These are phyloP conservation scores for Microsporum canis DNA, from an alignment of 2,329 filamentous ascomycete species.

Conservation along the genomic window DNA sequence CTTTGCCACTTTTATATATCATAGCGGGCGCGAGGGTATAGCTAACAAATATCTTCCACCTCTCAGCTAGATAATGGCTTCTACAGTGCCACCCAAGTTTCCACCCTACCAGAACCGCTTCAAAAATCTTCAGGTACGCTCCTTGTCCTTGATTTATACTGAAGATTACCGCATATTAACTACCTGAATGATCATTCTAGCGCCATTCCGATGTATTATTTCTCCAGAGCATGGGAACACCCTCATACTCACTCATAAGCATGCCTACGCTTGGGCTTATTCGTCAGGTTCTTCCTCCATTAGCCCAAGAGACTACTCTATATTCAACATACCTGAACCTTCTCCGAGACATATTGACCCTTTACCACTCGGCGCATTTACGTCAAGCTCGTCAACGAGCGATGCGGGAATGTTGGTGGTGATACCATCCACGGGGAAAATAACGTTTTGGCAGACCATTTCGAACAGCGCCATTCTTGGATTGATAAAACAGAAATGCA, in stretches of 20 bases:
- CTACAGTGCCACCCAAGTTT: conserved; percentile 75
- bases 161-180: conserved; percentile 1
- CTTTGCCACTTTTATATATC: not conserved
- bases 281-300: conserved; percentile 32
- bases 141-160: not conserved
- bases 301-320: conserved; percentile 42
- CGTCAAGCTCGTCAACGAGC: conserved; percentile 64
- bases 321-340: conserved; percentile 65
- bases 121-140: conserved; percentile 54
- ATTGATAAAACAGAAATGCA: conserved; percentile 69
- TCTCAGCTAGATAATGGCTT: conserved; percentile 69
- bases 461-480: conserved; percentile 76
- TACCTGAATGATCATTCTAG: conserved; percentile 31
- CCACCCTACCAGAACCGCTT: conserved; percentile 67
- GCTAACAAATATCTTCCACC: conserved; percentile 9
- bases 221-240: conserved; percentile 59
- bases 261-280: conserved; percentile 88
- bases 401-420: conserved; percentile 81
- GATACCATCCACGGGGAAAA: conserved; percentile 69
- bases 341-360: conserved; percentile 52
- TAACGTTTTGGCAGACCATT: conserved; percentile 93
- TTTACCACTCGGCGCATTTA: conserved; percentile 70
- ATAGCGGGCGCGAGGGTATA: not conserved
- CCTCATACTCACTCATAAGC: conserved; percentile 65
- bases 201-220: conserved; percentile 54